These are phyloP conservation scores for Berberis vulgaris DNA, from an alignment of 164 flowering plant genomes.

Conservation along the genomic window DNA sequence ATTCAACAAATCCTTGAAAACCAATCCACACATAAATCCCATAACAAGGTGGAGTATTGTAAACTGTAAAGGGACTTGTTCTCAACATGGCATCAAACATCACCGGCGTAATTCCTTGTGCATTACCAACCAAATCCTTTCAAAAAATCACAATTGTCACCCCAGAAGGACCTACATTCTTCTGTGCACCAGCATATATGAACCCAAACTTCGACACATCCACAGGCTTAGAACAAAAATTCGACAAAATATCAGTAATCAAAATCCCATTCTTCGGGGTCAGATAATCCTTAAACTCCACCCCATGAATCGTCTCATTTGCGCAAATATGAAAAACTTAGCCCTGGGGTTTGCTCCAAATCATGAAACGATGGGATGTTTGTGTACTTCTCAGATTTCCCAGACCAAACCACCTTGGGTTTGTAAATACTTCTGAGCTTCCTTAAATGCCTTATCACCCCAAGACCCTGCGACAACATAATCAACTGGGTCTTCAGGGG, in stretches of 20 bases:
- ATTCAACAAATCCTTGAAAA: constrained; percentile 49
- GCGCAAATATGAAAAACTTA: constrained; percentile 87
- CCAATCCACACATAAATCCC: constrained; percentile 62
- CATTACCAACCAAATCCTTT: constrained; percentile 70
- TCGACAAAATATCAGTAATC: constrained; percentile 31
- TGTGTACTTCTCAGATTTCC: constrained; percentile 82
- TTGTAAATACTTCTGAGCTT: constrained; percentile 73
- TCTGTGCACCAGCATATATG: constrained; percentile 96
- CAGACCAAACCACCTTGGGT: constrained; percentile 69
- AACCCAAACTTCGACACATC: constrained; percentile 76
- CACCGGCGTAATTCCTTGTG: constrained; percentile 69
- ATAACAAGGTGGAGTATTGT: constrained; percentile 84
- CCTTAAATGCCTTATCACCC: constrained; percentile 94
- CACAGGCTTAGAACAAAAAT: constrained; percentile 33
- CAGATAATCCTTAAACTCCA: constrained; percentile 82
- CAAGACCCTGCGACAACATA: constrained; percentile 86
- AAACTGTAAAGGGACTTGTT: constrained; percentile 51
- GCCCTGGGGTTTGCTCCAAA: constrained; percentile 57
- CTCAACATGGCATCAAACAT: constrained; percentile 92
- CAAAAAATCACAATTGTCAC: constrained; percentile 71
- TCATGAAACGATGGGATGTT: constrained; percentile 51
- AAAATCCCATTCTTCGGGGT: constrained; percentile 19
- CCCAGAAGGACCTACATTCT: constrained; percentile 92
- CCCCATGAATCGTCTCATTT: constrained; percentile 96
- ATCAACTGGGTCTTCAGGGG: constrained; percentile 59